Base-by-base conservation (phyloP, 345 rosid genomes). In the Bruguiera sexangula region DNA sequence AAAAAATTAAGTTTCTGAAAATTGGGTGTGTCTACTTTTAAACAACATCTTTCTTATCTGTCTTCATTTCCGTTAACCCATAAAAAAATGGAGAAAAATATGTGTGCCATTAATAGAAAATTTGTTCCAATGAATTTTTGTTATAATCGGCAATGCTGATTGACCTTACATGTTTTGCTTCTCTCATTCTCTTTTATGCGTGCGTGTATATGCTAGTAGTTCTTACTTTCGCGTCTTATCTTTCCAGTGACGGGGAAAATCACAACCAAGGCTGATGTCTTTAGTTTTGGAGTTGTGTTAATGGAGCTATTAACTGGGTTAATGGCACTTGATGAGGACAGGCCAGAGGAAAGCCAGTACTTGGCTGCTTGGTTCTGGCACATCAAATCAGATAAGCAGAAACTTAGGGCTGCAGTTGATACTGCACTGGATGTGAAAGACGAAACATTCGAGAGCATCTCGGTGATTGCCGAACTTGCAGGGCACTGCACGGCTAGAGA, bases 401-500 rank as follows among this genome's bases (percentile, higher is more conserved):
- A 82, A 72, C 82, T 87, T 7, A 79, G 70, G 75, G 80, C 88
- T 26, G 90, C 90, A 10, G 78, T 89, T 16, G 96, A 89, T 63
- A 82, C 86, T 1, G 73, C 75, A 56, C 85, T 87, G 18, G 90
- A 83, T 2, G 64, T 68, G 50, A 83, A 81, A 48, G 87, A 85
- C 10, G 90, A 85, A 63, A 78, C 83, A 16, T 81, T 80, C 24
- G 85, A 89, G 75, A 89, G 85, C 66, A 84, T 89, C 39, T 80
- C 75, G 29, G 75, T 46, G 11, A 83, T 89, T 39, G 85, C 86
- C 0, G 92, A 89, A 48, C 86, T 89, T 2, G 96, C 92, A 3
- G 92, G 96, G 26, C 96, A 89, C 77, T 89, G 96, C 81, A 87
- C 96, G 0, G 84, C 85, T 22, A 85, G 92, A 73, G 96, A 87